Conservation (phyloP, 768 basidiomycete genomes). For the Xanthoconium stramineum region DNA sequence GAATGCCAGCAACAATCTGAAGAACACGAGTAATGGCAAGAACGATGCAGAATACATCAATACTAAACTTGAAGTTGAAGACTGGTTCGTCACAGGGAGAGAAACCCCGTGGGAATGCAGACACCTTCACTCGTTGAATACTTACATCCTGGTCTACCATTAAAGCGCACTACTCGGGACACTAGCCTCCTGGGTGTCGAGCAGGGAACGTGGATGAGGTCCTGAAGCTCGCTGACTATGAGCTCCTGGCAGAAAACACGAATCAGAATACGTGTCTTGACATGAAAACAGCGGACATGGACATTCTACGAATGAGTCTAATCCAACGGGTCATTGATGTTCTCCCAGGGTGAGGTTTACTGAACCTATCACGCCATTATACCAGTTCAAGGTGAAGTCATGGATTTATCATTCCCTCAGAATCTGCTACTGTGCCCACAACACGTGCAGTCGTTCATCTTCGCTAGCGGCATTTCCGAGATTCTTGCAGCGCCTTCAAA, state of each 20-base stretch:
- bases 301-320: conserved; percentile 20
- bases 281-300: conserved; percentile 17
- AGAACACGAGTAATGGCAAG: conserved; percentile 43
- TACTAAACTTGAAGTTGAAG: not conserved
- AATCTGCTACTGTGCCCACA: not conserved
- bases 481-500: conserved; percentile 6
- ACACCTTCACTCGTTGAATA: no score
- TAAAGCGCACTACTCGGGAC: not conserved
- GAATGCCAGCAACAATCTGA: conserved; percentile 52
- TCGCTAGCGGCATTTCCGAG: conserved; percentile 8
- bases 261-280: not conserved
- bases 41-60: conserved; percentile 14
- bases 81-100: not conserved
- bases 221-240: conserved; percentile 5
- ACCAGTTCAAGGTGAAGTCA: conserved; percentile 7
- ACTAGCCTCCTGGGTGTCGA: conserved; percentile 11
- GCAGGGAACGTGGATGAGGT: conserved; percentile 4
- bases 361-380: conserved; percentile 12
- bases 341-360: conserved; percentile 18
- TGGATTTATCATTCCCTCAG: conserved; percentile 2
- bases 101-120: not conserved
- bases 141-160: no score
- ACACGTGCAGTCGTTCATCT: not conserved
- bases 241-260: conserved; percentile 8
- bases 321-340: conserved; percentile 15